These are phyloP conservation scores for Dissophora globulifera DNA, from an alignment of 192 early-diverging fungal genomes.

Conservation along the genomic window DNA sequence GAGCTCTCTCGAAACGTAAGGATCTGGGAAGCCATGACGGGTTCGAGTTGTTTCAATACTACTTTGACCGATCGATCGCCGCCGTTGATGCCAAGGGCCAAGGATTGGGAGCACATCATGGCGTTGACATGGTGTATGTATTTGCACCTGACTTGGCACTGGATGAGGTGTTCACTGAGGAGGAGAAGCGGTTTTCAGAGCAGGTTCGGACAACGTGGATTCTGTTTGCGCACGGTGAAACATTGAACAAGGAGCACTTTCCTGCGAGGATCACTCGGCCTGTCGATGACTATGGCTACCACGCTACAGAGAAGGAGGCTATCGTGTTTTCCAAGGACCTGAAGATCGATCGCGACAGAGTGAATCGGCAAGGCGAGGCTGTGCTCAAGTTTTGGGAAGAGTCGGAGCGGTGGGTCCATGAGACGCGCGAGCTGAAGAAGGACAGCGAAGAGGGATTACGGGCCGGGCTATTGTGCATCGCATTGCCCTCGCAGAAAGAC, in stretches of 20 bases:
- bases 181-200: conserved; percentile 11
- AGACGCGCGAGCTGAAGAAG: background rate
- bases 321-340: conserved; percentile 3
- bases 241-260: background rate
- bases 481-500: background rate
- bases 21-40: conserved; percentile 4
- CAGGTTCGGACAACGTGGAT: conserved; percentile 34
- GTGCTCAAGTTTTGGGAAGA: conserved; percentile 23
- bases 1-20: conserved; percentile 27
- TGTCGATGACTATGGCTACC: conserved; percentile 15
- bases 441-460: conserved; percentile 7
- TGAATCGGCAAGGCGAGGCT: background rate
- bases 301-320: conserved; percentile 18
- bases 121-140: conserved; percentile 29
- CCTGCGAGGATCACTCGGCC: conserved; percentile 10
- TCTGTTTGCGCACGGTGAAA: conserved; percentile 23
- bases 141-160: conserved; percentile 28
- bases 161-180: conserved; percentile 11
- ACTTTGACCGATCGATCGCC: conserved; percentile 28
- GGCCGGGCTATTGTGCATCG: conserved; percentile 27
- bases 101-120: conserved; percentile 30
- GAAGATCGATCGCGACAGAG: background rate
- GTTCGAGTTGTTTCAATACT: conserved; percentile 20
- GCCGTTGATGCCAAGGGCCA: conserved; percentile 4
- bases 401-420: conserved; percentile 17